Evolutionary conservation across 768 basidiomycete genomes (phyloP).

Genomic region (Mycena crocata): DNA sequence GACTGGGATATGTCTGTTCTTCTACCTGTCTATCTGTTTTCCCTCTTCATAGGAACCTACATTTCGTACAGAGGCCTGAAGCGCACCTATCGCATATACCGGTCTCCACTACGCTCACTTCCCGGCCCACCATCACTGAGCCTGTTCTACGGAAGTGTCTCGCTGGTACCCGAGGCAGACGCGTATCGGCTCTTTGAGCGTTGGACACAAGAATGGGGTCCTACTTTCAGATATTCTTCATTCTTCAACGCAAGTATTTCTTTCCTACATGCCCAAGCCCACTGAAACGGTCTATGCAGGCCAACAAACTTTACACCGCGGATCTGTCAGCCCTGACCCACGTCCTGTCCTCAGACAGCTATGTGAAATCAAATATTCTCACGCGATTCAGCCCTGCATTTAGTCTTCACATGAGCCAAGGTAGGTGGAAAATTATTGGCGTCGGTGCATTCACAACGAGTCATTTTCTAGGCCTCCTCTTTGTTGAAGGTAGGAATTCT

Average conservation of each 20-base stretch:
- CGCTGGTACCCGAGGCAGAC: not conserved
- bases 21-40: not conserved
- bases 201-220: not conserved
- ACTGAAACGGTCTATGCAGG: too few relatives aligned
- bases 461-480: not conserved
- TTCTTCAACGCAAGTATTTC: not conserved
- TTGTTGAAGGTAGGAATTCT: constrained; percentile 8
- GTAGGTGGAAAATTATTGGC: too few relatives aligned
- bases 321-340: not conserved
- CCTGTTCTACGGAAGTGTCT: constrained; percentile 5
- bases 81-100: constrained; percentile 4
- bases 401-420: not conserved
- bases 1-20: too few relatives aligned
- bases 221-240: constrained; percentile 1
- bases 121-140: constrained; percentile 2
- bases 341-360: constrained; percentile 11
- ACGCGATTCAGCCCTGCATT: not conserved
- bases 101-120: not conserved
- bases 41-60: not conserved
- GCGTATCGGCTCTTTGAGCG: constrained; percentile 1
- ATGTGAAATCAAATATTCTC: not conserved
- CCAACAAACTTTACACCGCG: constrained; percentile 7
- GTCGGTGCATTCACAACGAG: too few relatives aligned
- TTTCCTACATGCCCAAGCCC: too few relatives aligned
- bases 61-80: not conserved